Conservation (phyloP, 75 land plant species). For the Picea sitchensis region DNA sequence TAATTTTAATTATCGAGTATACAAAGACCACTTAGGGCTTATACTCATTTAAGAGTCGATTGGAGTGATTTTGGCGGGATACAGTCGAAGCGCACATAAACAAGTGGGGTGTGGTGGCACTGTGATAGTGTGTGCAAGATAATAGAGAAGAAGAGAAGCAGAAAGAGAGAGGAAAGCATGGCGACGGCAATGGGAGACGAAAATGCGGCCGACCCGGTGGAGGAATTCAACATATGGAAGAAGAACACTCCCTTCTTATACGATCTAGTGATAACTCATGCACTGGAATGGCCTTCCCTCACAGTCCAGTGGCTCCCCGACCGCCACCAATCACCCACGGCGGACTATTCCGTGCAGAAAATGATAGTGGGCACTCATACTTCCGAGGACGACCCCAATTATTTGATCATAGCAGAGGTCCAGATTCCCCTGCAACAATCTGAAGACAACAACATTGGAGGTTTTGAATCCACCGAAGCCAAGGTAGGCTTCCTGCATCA, state of each 20-base stretch:
- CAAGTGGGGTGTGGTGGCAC: too few species aligned
- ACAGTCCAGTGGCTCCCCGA: slow-evolving; percentile 87
- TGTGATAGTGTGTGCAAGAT: too few species aligned
- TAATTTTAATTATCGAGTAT: too few species aligned
- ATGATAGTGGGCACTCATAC: slow-evolving; percentile 91
- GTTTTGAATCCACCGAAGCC: background rate
- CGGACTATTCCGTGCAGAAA: slow-evolving; percentile 38
- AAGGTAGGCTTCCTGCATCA: too few species aligned
- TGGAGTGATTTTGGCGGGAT: too few species aligned
- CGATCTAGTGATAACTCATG: slow-evolving; percentile 79
- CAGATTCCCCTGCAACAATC: slow-evolving; percentile 33
- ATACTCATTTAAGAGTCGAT: too few species aligned
- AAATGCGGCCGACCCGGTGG: slow-evolving; percentile 25
- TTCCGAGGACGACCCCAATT: slow-evolving; percentile 69
- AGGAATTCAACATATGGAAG: slow-evolving; percentile 92
- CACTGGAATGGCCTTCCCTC: slow-evolving; percentile 95
- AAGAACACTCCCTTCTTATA: slow-evolving; percentile 92
- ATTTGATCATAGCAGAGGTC: slow-evolving; percentile 78
- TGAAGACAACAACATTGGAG: background rate
- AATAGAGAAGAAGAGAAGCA: too few species aligned
- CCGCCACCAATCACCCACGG: slow-evolving; percentile 15
- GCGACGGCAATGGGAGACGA: too few species aligned
- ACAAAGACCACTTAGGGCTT: too few species aligned
- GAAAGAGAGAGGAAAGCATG: too few species aligned
- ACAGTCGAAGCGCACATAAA: too few species aligned